Evolutionary conservation across 139 green algal species (phyloP).

Genomic region (Chlorella vulgaris): DNA sequence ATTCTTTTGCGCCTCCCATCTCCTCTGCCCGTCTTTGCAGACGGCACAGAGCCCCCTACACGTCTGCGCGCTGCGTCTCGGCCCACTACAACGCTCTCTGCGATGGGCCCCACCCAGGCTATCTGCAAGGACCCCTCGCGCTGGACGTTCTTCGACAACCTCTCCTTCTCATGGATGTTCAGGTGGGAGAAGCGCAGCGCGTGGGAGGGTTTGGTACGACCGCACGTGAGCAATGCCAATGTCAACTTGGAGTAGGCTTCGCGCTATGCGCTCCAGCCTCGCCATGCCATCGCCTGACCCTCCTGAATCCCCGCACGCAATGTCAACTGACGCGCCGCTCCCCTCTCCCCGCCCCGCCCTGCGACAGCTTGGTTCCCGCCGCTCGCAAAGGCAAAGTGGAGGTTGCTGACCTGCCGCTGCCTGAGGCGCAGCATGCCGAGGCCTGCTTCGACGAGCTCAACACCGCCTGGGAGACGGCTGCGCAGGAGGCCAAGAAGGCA

Average conservation of each 20-base stretch:
- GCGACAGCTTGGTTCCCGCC: constrained; percentile 13
- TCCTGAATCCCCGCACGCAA: too few relatives aligned
- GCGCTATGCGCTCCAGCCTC: too few relatives aligned
- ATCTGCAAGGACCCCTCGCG: constrained; percentile 13
- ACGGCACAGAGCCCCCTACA: background rate
- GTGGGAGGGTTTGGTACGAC: background rate
- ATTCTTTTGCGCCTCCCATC: background rate
- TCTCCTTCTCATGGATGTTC: constrained; percentile 27
- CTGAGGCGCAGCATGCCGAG: constrained; percentile 48
- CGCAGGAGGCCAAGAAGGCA: constrained; percentile 8
- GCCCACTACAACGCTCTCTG: background rate
- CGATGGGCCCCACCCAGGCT: background rate
- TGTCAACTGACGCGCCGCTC: background rate
- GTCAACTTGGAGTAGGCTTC: background rate
- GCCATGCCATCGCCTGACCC: too few relatives aligned
- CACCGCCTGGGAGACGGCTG: constrained; percentile 39
- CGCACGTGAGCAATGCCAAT: too few relatives aligned
- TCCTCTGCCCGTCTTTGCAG: too few relatives aligned
- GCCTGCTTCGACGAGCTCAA: constrained; percentile 39
- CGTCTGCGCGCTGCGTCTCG: background rate
- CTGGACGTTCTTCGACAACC: constrained; percentile 25
- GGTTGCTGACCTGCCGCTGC: constrained; percentile 59
- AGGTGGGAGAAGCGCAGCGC: constrained; percentile 13
- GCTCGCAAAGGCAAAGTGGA: constrained; percentile 34
- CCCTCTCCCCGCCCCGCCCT: background rate